Base-by-base conservation (phyloP, 192 early-diverging fungal genomes). In the Oehlia diaphana region DNA sequence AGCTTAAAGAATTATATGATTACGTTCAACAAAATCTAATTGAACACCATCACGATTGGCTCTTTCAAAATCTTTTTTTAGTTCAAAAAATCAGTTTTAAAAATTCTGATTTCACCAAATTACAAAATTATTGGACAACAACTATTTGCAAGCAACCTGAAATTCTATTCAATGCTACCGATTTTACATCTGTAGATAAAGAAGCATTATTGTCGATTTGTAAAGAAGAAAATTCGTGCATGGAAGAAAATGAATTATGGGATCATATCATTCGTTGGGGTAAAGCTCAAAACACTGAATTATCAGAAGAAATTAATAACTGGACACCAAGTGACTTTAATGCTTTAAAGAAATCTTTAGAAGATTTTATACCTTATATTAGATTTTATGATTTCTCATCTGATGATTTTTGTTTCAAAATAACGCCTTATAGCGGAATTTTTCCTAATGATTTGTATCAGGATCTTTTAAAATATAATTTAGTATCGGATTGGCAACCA, bases 191-290 rank as follows among this genome's bases (percentile, higher is more conserved):
- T 44, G n/a, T 76, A 23, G 28, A 35, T 5, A 39, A 76, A 76
- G 16, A 37, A 2, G 28, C 33, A 35, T n/a, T 76, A 33, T 12
- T 64, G 2, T 44, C 14, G 5, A 28, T 76, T 2, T 31, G 37
- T 10, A 35, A 77, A 23, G 5, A 8, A 1, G 63, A 66, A 44
- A 47, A 67, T 47, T n/a, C 67, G 19, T 21, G 19, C 3, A 67
- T 77, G 44, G 26, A 67, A 4, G 76, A 77, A 77, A 33, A 5
- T 26, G 62, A 44, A 66, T 14, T 77, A 0, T 77, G 76, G 76
- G 28, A 77, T 16, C 9, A 35, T 47, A 1, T 66, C 12, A 49
- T 77, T n/a, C 64, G 33, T 44, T 77, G 76, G 76, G 76, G 63
- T 19, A 72, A 21, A 14, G 71, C 76, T 5, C 33, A 65, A 47